Conservation (phyloP, 306 rosid species). For the Macrotyloma uniflorum region DNA sequence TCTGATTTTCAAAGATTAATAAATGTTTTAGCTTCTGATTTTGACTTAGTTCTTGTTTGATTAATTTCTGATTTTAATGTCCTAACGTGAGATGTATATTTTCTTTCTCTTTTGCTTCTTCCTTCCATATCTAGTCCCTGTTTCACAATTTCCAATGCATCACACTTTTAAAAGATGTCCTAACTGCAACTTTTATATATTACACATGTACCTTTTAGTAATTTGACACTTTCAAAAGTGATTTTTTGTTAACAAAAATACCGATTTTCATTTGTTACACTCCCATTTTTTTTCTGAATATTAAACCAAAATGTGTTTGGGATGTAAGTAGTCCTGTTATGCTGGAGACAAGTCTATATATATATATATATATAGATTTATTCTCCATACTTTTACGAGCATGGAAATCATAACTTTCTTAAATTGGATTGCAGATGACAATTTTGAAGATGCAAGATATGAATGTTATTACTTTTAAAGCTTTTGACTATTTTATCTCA, state of each 20-base stretch:
- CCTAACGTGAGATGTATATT: background rate
- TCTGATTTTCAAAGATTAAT: background rate
- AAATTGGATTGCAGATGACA: constrained; percentile 14
- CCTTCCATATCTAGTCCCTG: background rate
- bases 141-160: background rate
- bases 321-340: background rate
- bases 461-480: background rate
- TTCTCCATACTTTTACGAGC: background rate
- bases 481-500: background rate
- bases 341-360: constrained; percentile 13
- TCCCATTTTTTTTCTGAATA: background rate
- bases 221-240: background rate
- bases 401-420: background rate
- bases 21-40: background rate
- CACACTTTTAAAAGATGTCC: background rate
- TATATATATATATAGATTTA: background rate
- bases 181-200: background rate
- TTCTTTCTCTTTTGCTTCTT: background rate
- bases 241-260: background rate
- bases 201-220: background rate
- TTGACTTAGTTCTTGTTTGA: background rate
- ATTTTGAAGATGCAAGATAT: constrained; percentile 15
- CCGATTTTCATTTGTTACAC: no score
- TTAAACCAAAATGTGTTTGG: background rate
- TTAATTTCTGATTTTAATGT: background rate